Conservation (phyloP, 371 early-diverging fungal genomes). For the Haplosporangium sp. region DNA sequence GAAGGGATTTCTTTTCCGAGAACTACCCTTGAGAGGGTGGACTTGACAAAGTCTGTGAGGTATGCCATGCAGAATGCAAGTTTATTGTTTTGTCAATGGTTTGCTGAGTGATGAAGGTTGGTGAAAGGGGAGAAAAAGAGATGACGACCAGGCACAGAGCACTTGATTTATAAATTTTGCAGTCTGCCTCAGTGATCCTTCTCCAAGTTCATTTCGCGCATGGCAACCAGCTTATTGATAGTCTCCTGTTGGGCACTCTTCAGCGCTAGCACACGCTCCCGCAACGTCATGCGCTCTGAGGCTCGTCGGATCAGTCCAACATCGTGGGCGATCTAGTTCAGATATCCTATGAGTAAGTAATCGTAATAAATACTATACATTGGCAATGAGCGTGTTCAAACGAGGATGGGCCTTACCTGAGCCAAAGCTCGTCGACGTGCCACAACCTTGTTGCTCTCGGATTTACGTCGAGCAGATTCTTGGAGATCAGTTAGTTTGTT, state of each 20-base stretch:
- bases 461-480: constrained; percentile 27
- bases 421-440: constrained; percentile 35
- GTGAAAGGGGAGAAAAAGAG: not conserved
- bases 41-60: constrained; percentile 65
- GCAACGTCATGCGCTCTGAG: not conserved
- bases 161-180: no score
- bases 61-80: constrained; percentile 39
- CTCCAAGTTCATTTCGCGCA: constrained; percentile 4
- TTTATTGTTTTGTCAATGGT: not conserved
- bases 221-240: constrained; percentile 15
- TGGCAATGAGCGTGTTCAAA: not conserved
- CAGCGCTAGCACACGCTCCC: constrained; percentile 12
- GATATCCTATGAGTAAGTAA: not conserved
- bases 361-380: no score
- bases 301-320: constrained; percentile 20
- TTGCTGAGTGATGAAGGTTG: not conserved
- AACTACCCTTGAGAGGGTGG: constrained; percentile 72
- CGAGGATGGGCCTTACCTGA: constrained; percentile 11
- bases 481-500: constrained; percentile 21
- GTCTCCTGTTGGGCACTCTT: constrained; percentile 22
- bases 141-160: constrained; percentile 2
- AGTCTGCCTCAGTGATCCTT: no score
- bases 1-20: constrained; percentile 76
- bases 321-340: constrained; percentile 29
- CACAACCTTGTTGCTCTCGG: constrained; percentile 37